Evolutionary conservation across 2,329 filamentous ascomycete species (phyloP).

Genomic region (Epichloe aotearoae): DNA sequence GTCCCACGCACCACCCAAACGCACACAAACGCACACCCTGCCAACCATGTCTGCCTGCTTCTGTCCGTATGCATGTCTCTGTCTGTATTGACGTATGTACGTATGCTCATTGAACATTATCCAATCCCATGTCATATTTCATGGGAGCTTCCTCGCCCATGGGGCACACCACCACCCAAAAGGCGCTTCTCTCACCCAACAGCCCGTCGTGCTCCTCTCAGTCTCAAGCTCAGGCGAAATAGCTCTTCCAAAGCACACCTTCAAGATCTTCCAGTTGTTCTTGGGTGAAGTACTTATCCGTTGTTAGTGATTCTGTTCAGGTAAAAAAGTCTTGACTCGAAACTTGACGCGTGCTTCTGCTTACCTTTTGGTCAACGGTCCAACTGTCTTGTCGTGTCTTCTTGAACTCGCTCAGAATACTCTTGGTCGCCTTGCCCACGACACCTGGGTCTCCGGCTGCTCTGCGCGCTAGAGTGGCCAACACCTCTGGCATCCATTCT

Average conservation of each 20-base stretch:
- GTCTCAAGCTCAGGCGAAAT: slow-evolving; percentile 58
- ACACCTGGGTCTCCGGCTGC: slow-evolving; percentile 83
- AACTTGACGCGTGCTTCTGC: slow-evolving; percentile 14
- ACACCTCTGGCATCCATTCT: slow-evolving; percentile 81
- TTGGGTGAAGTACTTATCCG: slow-evolving; percentile 58
- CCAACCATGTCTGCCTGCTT: not conserved
- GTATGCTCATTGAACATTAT: too few relatives aligned
- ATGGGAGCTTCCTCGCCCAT: not conserved
- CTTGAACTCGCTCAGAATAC: slow-evolving; percentile 91
- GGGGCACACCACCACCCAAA: not conserved
- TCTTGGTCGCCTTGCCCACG: slow-evolving; percentile 92
- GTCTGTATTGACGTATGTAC: too few relatives aligned
- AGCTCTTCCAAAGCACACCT: slow-evolving; percentile 98
- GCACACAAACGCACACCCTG: not conserved
- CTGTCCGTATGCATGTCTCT: too few relatives aligned
- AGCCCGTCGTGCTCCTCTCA: not conserved
- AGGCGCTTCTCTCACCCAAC: not conserved
- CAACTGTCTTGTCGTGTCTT: slow-evolving; percentile 99
- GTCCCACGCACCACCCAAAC: not conserved
- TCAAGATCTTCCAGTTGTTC: slow-evolving; percentile 93
- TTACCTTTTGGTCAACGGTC: slow-evolving; percentile 93
- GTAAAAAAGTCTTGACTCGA: not conserved
- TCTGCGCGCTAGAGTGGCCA: slow-evolving; percentile 71
- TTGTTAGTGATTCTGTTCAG: slow-evolving; percentile 14
- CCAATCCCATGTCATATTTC: not conserved